phyloP scores from a whole-genome alignment of 225 moss, liverwort and hornwort genomes.

The Sphagnum contortum region DNA sequence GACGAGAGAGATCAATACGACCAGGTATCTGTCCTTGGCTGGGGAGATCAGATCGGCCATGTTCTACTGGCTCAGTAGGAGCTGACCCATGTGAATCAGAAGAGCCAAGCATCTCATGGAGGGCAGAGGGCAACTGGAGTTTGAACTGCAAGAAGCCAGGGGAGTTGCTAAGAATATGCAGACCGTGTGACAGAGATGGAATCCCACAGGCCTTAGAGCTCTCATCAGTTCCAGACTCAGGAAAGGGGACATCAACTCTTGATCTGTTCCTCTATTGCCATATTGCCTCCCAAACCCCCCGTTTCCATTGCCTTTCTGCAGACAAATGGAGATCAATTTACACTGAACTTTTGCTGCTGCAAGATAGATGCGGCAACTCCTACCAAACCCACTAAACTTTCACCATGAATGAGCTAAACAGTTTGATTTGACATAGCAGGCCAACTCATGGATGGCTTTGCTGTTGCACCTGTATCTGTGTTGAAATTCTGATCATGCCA shows the following conservation, averaged over 20 bases:
- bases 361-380: too few species aligned
- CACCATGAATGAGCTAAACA: too few species aligned
- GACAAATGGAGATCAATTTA: too few species aligned
- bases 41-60: too few species aligned
- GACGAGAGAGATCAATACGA: slow-evolving; percentile 24
- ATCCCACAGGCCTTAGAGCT: slow-evolving; percentile 39
- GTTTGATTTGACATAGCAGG: too few species aligned
- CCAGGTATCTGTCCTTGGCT: slow-evolving; percentile 30
- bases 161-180: slow-evolving; percentile 8
- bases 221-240: slow-evolving; percentile 44
- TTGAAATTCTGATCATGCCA: too few species aligned
- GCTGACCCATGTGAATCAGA: slow-evolving; percentile 65
- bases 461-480: too few species aligned
- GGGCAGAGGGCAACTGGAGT: slow-evolving; percentile 34
- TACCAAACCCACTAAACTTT: too few species aligned
- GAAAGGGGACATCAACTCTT: slow-evolving; percentile 46
- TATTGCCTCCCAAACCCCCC: too few species aligned
- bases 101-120: slow-evolving; percentile 99
- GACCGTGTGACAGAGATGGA: slow-evolving; percentile 33
- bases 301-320: too few species aligned
- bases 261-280: slow-evolving; percentile 13
- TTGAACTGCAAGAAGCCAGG: slow-evolving; percentile 13
- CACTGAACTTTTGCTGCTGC: too few species aligned
- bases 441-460: too few species aligned
- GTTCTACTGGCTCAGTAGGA: slow-evolving; percentile 16